These are phyloP conservation scores for Pleurotus giganteus DNA, from an alignment of 768 basidiomycete genomes.

Conservation along the genomic window DNA sequence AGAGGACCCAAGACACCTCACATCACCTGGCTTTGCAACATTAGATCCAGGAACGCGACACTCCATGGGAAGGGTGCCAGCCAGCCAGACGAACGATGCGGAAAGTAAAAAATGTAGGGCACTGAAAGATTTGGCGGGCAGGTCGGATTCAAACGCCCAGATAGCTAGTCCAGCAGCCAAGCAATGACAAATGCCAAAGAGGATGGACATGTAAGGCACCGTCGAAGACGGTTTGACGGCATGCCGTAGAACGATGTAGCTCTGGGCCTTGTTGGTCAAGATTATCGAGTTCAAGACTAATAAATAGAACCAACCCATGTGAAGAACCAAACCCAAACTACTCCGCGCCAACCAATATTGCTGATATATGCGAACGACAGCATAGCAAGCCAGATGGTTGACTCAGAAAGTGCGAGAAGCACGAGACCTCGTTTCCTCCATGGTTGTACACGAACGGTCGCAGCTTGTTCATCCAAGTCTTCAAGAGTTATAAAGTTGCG, in stretches of 20 bases:
- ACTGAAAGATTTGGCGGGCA: constrained; percentile 20
- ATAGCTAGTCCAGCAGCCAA: constrained; percentile 13
- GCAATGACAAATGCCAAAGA: constrained; percentile 38
- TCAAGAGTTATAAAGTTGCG: constrained; percentile 48
- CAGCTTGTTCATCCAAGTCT: constrained; percentile 44
- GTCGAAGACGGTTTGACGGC: constrained; percentile 42
- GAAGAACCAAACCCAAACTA: constrained; percentile 32
- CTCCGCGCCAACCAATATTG: constrained; percentile 19
- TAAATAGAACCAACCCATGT: constrained; percentile 46
- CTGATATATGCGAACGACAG: constrained; percentile 33
- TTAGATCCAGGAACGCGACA: constrained; percentile 40
- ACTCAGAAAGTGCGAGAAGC: constrained; percentile 34
- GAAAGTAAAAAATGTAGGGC: constrained; percentile 32
- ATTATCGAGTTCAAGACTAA: constrained; percentile 1
- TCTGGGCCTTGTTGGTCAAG: constrained; percentile 26
- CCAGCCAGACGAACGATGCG: constrained; percentile 41
- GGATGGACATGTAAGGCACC: constrained; percentile 50
- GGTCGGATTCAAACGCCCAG: constrained; percentile 7
- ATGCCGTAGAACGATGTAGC: constrained; percentile 39
- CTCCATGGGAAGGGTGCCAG: constrained; percentile 58
- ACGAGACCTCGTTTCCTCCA: constrained; percentile 33
- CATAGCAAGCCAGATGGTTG: constrained; percentile 41
- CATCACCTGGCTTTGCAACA: constrained; percentile 49
- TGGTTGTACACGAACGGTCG: constrained; percentile 20
- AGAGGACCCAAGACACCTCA: constrained; percentile 23